A percentile compares a stretch with the other conserved stretches of the same genome.
phyloP scores from a whole-genome alignment of 768 basidiomycete genomes.

The Multifurca ochricompacta region DNA sequence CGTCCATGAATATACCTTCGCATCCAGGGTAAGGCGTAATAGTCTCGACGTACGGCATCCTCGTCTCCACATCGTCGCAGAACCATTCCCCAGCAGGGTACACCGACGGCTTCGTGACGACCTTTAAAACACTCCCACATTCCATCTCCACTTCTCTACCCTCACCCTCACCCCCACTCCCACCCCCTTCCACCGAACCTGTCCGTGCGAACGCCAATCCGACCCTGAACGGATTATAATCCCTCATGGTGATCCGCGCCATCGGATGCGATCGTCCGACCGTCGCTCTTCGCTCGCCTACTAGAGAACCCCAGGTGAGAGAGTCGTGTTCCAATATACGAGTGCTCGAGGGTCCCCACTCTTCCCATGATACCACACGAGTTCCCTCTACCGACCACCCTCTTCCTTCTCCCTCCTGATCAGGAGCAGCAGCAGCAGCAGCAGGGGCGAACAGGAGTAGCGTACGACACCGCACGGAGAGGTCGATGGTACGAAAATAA shows the following conservation, averaged over 20 bases:
- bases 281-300: constrained; percentile 10
- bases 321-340: constrained; percentile 7
- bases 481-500: neutral
- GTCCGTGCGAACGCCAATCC: neutral
- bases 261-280: neutral
- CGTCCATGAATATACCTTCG: constrained; percentile 6
- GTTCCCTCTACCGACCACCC: no score
- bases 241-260: constrained; percentile 2
- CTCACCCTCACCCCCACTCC: no score
- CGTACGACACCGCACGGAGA: neutral
- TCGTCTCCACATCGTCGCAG: neutral
- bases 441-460: neutral
- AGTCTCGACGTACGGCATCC: constrained; percentile 12
- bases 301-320: constrained; percentile 8
- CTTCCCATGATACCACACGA: neutral
- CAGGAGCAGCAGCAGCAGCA: neutral
- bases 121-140: neutral
- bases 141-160: neutral
- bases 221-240: constrained; percentile 8
- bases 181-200: neutral
- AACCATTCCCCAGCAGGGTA: constrained; percentile 3
- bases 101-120: neutral
- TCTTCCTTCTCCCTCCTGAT: no score
- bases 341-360: neutral
- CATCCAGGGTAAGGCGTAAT: neutral